These are phyloP conservation scores for Monosporascus sp. DNA, from an alignment of 2,329 filamentous ascomycete genomes.

Conservation along the genomic window DNA sequence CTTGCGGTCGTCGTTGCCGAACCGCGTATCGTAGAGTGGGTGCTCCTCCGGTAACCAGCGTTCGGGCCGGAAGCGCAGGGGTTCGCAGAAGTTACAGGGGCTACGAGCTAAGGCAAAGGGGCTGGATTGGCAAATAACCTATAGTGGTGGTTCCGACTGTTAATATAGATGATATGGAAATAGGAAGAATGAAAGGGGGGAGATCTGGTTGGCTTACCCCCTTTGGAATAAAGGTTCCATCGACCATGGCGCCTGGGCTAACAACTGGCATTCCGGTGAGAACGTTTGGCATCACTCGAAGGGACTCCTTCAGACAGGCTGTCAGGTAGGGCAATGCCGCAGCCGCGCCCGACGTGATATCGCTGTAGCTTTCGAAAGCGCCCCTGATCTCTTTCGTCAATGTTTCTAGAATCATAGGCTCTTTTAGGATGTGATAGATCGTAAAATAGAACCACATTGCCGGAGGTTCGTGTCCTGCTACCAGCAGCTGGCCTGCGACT, in stretches of 20 bases:
- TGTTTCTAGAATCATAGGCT: conserved; percentile 14
- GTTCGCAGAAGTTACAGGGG: conserved; percentile 6
- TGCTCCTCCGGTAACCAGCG: conserved; percentile 11
- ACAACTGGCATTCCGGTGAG: conserved; percentile 10
- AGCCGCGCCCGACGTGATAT: conserved; percentile 19
- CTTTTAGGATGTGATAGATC: conserved; percentile 14
- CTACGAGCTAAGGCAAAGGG: neutral
- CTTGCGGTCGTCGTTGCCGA: conserved; percentile 4
- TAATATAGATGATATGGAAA: neutral
- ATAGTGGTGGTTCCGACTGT: too few relatives aligned
- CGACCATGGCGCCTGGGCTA: conserved; percentile 10
- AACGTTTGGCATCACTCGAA: conserved; percentile 26
- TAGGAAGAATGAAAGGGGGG: too few relatives aligned
- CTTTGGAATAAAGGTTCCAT: conserved; percentile 13
- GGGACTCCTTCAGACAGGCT: conserved; percentile 27
- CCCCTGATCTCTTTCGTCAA: conserved; percentile 26
- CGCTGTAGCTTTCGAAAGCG: conserved; percentile 19
- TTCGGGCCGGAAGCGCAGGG: conserved; percentile 6
- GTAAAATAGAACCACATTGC: conserved; percentile 5
- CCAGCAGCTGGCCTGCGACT: conserved; percentile 6
- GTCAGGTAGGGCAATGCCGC: conserved; percentile 24
- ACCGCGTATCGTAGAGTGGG: conserved; percentile 4
- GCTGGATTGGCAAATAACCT: neutral
- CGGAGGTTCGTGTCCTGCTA: conserved; percentile 8
- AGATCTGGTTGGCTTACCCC: conserved; percentile 1